Percentiles rank a stretch among this genome's conserved stretches.
Conservation (phyloP, 163 green algal species). For the Scenedesmus sp. region DNA sequence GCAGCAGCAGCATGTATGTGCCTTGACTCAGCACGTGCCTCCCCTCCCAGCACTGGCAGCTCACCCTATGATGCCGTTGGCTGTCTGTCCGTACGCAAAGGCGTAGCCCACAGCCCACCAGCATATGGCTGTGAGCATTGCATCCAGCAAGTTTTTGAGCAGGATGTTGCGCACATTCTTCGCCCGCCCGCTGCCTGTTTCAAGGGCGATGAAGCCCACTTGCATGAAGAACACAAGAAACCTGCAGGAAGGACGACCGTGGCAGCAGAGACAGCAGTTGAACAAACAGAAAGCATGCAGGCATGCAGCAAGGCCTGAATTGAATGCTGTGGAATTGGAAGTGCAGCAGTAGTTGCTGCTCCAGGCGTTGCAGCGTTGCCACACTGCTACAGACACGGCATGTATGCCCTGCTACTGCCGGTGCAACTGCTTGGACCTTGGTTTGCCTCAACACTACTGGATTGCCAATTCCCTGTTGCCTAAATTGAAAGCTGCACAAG, state of each 20-base stretch:
- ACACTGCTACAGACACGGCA: background rate
- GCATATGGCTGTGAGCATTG: conserved; percentile 69
- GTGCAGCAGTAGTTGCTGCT: background rate
- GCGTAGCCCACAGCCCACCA: conserved; percentile 81
- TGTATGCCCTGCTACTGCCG: background rate
- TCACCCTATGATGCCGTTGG: conserved; percentile 61
- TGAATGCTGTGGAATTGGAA: background rate
- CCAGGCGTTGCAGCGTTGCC: background rate
- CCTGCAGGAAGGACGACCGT: conserved; percentile 22
- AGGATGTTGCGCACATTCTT: conserved; percentile 88
- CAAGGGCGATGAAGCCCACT: conserved; percentile 75
- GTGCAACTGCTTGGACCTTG: background rate
- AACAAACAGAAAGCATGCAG: too few species aligned
- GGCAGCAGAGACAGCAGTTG: background rate
- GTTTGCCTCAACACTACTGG: background rate
- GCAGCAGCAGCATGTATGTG: background rate
- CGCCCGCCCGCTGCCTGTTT: conserved; percentile 70
- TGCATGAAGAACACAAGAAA: conserved; percentile 72
- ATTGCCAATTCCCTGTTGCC: background rate
- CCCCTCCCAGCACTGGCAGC: background rate
- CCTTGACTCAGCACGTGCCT: background rate
- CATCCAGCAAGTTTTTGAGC: conserved; percentile 82
- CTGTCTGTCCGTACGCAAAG: conserved; percentile 69
- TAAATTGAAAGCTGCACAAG: background rate
- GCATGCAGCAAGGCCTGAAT: too few species aligned